A percentile compares a stretch with the other conserved stretches of the same genome.
Evolutionary conservation across 441 rosid species (phyloP).

Genomic region (Pelargonium citronellum): DNA sequence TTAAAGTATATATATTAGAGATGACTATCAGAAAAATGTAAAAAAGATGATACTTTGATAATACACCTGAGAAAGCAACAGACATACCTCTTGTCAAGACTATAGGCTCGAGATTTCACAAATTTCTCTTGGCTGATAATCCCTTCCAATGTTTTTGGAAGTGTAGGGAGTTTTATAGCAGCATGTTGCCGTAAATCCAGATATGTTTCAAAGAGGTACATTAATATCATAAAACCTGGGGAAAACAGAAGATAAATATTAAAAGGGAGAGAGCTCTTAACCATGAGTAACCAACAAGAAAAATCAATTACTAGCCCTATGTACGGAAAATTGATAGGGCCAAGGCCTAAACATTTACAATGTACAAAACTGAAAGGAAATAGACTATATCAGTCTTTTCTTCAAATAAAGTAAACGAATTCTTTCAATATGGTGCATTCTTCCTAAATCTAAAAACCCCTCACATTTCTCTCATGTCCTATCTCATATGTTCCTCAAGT

Average conservation of each 20-base stretch:
- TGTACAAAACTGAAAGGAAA: neutral
- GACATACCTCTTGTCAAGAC: slow-evolving; percentile 84
- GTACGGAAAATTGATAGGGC: neutral
- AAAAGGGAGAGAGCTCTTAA: neutral
- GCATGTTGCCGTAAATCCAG: slow-evolving; percentile 78
- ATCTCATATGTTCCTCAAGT: neutral
- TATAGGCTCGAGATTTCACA: slow-evolving; percentile 78
- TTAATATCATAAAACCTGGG: slow-evolving; percentile 75
- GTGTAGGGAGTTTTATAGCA: slow-evolving; percentile 71
- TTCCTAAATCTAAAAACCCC: neutral
- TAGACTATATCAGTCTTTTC: neutral
- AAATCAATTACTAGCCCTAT: neutral
- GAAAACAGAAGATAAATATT: neutral
- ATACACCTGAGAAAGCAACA: neutral
- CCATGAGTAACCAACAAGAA: neutral
- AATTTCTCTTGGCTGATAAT: slow-evolving; percentile 88
- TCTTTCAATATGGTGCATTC: neutral
- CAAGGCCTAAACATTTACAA: neutral
- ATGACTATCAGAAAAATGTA: slow-evolving; percentile 6
- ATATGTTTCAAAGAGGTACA: slow-evolving; percentile 81
- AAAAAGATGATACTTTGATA: neutral
- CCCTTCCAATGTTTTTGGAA: slow-evolving; percentile 79
- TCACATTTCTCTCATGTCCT: neutral
- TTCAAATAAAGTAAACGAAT: neutral
- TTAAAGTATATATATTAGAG: slow-evolving; percentile 20